Conservation (phyloP, 345 rosid genomes). For the Pistacia vera region DNA sequence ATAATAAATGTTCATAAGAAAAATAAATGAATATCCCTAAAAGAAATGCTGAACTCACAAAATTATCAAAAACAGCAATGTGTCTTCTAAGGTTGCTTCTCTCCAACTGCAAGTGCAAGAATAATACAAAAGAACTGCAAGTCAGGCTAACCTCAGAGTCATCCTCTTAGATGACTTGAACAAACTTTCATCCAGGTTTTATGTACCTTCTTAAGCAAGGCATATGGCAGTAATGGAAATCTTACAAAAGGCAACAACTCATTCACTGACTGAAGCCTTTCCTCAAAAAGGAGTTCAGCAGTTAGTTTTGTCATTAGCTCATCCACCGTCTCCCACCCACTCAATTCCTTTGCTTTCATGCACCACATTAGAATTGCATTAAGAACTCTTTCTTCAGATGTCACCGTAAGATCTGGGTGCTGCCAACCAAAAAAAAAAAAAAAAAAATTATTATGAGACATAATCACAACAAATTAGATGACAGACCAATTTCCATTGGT, state of each 20-base stretch:
- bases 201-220: slow-evolving; percentile 72
- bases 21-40: background rate
- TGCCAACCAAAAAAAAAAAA: slow-evolving; percentile 47
- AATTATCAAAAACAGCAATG: slow-evolving; percentile 42
- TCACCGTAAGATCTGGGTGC: slow-evolving; percentile 92
- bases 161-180: background rate
- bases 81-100: slow-evolving; percentile 57
- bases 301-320: slow-evolving; percentile 44
- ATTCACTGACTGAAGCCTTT: slow-evolving; percentile 59
- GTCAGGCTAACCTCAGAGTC: slow-evolving; percentile 14
- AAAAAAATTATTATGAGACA: slow-evolving; percentile 24
- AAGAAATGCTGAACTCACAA: slow-evolving; percentile 55
- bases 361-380: slow-evolving; percentile 92
- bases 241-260: slow-evolving; percentile 72
- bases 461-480: background rate
- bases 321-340: slow-evolving; percentile 74
- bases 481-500: slow-evolving; percentile 11
- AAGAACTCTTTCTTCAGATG: slow-evolving; percentile 89
- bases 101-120: slow-evolving; percentile 71
- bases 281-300: slow-evolving; percentile 54
- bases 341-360: slow-evolving; percentile 63
- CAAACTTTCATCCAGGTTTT: slow-evolving; percentile 16
- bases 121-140: slow-evolving; percentile 17
- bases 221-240: slow-evolving; percentile 69
- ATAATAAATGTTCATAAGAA: background rate